Conservation (phyloP, 2,329 filamentous ascomycete genomes). For the Aspergillus awamori region DNA sequence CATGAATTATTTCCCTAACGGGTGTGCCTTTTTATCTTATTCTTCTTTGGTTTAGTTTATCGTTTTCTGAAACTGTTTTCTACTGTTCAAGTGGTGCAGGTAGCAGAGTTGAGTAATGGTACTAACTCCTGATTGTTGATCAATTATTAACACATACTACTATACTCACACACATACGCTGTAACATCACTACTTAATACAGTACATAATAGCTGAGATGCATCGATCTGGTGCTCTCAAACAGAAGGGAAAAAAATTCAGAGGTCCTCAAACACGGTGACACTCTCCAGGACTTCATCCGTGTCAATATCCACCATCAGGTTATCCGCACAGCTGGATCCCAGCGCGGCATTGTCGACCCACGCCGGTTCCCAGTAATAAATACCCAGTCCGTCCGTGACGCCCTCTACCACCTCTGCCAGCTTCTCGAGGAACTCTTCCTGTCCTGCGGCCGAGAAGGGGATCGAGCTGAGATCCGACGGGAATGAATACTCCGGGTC, state of each 20-base stretch:
- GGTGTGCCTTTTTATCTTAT: not conserved
- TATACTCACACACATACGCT: too few relatives aligned
- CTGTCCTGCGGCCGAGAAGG: conserved; percentile 67
- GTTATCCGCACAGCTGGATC: conserved; percentile 67
- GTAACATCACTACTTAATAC: not conserved
- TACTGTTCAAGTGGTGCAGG: too few relatives aligned
- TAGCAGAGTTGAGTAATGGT: too few relatives aligned
- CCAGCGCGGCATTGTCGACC: conserved; percentile 66
- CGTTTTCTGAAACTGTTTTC: too few relatives aligned
- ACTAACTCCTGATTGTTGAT: too few relatives aligned
- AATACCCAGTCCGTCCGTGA: conserved; percentile 60
- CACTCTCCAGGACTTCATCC: conserved; percentile 59
- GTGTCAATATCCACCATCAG: conserved; percentile 59
- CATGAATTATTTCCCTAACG: not conserved
- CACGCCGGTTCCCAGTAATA: conserved; percentile 78
- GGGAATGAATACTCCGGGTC: conserved; percentile 63
- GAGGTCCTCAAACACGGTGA: conserved; percentile 59
- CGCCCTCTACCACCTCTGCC: conserved; percentile 57
- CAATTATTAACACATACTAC: too few relatives aligned
- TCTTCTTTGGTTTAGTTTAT: too few relatives aligned
- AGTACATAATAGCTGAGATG: not conserved
- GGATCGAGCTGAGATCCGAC: conserved; percentile 60
- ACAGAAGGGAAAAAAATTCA: conserved; percentile 24
- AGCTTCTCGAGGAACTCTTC: conserved; percentile 63
- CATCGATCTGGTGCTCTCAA: not conserved